Evolutionary conservation across 2,329 filamentous ascomycete species (phyloP).

Genomic region (Juglanconis oblonga): DNA sequence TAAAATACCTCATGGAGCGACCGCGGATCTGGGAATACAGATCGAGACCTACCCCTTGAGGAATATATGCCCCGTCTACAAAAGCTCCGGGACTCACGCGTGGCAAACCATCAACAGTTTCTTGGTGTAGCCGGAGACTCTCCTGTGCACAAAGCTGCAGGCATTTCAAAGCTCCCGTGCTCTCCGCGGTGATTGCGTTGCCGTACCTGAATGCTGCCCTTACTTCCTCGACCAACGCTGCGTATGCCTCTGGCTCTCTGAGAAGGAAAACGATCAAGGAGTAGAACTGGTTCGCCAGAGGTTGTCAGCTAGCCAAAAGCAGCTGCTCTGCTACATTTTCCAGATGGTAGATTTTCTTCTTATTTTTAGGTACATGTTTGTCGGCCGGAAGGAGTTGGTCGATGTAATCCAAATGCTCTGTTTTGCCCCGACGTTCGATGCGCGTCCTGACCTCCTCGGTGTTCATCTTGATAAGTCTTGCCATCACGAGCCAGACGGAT

Average conservation of each 20-base stretch:
- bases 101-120: constrained; percentile 8
- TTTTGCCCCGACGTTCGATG: constrained; percentile 16
- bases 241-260: not conserved
- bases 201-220: not conserved
- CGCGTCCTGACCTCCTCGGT: constrained; percentile 11
- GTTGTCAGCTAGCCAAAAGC: not conserved
- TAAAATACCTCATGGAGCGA: not conserved
- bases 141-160: constrained; percentile 9
- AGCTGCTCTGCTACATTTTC: constrained; percentile 13
- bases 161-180: constrained; percentile 3
- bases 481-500: not conserved
- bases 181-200: not conserved
- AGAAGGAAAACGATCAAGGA: not conserved
- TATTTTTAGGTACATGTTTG: not conserved
- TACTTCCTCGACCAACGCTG: not conserved
- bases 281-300: not conserved
- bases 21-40: not conserved
- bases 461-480: constrained; percentile 15
- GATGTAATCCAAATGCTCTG: constrained; percentile 24
- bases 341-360: constrained; percentile 13
- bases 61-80: constrained; percentile 12
- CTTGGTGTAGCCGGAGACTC: constrained; percentile 15
- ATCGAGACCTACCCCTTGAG: constrained; percentile 10
- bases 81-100: constrained; percentile 16
- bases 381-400: constrained; percentile 21